These are phyloP conservation scores for Colletotrichum tropicicola DNA, from an alignment of 2,329 filamentous ascomycete genomes.

Conservation along the genomic window DNA sequence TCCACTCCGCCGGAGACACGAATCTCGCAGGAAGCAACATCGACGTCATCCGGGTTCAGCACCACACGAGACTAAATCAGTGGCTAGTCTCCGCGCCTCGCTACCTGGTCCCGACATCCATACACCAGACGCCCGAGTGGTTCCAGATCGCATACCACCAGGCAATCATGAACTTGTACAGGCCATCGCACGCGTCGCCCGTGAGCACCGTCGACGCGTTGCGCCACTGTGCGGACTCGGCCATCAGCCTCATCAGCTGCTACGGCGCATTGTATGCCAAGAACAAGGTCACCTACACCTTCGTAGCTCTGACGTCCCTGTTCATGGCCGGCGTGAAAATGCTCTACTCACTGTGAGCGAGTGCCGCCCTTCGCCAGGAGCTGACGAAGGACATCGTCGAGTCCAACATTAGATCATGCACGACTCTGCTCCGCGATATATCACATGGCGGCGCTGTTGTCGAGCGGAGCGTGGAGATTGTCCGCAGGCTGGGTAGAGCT, in stretches of 20 bases:
- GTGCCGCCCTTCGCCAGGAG: too few species aligned
- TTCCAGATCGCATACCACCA: conserved; percentile 39
- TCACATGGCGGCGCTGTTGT: too few species aligned
- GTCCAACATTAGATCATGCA: too few species aligned
- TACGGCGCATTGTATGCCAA: conserved; percentile 36
- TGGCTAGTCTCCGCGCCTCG: conserved; percentile 37
- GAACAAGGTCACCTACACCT: conserved; percentile 38
- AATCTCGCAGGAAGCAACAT: not conserved
- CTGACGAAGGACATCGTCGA: too few species aligned
- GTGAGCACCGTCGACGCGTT: conserved; percentile 20
- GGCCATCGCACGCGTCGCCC: conserved; percentile 34
- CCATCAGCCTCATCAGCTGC: conserved; percentile 30
- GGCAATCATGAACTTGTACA: conserved; percentile 35
- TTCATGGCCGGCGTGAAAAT: too few species aligned
- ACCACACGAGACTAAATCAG: conserved; percentile 28
- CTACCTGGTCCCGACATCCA: conserved; percentile 33
- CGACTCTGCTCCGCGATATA: too few species aligned
- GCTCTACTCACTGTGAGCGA: too few species aligned
- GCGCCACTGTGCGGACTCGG: conserved; percentile 27
- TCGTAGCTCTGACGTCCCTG: conserved; percentile 36
- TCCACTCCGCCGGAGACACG: conserved; percentile 28
- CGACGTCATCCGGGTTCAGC: not conserved
- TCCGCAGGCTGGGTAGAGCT: too few species aligned
- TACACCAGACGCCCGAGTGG: conserved; percentile 38
- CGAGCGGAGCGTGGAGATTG: too few species aligned